Evolutionary conservation across 176 grass and related monocot species (phyloP).

Genomic region (Poa annua): DNA sequence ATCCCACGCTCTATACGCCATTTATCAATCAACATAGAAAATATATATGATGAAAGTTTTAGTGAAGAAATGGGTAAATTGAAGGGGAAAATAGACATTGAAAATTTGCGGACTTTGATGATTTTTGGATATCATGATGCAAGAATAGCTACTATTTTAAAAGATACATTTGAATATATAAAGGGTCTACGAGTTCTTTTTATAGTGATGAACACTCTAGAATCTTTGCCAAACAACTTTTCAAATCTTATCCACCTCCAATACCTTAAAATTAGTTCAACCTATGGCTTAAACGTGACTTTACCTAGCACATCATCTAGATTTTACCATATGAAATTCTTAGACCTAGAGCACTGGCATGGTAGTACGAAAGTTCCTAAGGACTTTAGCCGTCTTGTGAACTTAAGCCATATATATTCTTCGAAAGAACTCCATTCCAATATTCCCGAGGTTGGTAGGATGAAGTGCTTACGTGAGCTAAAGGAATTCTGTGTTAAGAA

Average conservation of each 20-base stretch:
- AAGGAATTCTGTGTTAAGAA: neutral
- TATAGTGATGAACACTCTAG: neutral
- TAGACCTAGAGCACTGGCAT: neutral
- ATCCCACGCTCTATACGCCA: neutral
- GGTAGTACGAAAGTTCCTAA: neutral
- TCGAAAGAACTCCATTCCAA: neutral
- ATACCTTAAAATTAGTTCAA: neutral
- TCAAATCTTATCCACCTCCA: neutral
- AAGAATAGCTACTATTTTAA: neutral
- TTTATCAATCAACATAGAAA: neutral
- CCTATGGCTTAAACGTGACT: fast-evolving
- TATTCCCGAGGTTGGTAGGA: neutral
- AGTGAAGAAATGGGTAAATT: neutral
- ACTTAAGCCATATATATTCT: neutral
- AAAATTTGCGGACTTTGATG: neutral
- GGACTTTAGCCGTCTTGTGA: neutral
- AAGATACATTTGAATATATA: neutral
- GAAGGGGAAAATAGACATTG: neutral
- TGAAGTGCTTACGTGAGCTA: neutral
- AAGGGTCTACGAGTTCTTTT: neutral
- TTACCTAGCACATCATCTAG: neutral
- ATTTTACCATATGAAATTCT: neutral
- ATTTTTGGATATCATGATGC: neutral
- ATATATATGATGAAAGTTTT: neutral
- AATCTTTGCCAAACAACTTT: neutral